Evolutionary conservation across 768 basidiomycete species (phyloP).

Genomic region (Pulveroboletus ravenelii): DNA sequence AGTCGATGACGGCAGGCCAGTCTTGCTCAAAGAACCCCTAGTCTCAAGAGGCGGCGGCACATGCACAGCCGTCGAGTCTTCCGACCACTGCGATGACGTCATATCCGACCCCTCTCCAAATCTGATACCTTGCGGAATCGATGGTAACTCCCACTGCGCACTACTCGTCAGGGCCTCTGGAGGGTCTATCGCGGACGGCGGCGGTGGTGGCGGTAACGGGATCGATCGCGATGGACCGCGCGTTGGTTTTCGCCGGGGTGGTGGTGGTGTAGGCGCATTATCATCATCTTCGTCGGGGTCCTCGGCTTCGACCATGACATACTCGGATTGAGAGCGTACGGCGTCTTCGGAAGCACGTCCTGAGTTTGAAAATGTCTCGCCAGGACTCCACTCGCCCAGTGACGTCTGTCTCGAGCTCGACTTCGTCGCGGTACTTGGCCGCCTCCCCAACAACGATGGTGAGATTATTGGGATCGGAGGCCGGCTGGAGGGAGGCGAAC

Average conservation of each 20-base stretch:
- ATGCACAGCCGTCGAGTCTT: slow-evolving; percentile 42
- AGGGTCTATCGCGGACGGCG: slow-evolving; percentile 34
- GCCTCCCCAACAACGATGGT: slow-evolving; percentile 30
- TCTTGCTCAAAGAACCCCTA: slow-evolving; percentile 8
- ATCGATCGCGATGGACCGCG: slow-evolving; percentile 20
- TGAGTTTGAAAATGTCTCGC: slow-evolving; percentile 5
- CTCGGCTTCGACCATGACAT: slow-evolving; percentile 60
- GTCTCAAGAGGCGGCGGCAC: slow-evolving; percentile 18
- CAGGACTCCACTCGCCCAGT: slow-evolving; percentile 22
- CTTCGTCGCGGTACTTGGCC: slow-evolving; percentile 33
- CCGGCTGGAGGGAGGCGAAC: slow-evolving; percentile 32
- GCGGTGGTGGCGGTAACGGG: slow-evolving; percentile 34
- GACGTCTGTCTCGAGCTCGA: slow-evolving; percentile 39
- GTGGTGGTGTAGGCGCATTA: slow-evolving; percentile 18
- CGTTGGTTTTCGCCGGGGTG: slow-evolving; percentile 40
- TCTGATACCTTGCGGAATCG: slow-evolving; percentile 52
- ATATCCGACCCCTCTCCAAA: slow-evolving; percentile 45
- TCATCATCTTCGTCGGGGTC: slow-evolving; percentile 30
- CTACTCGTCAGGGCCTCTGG: slow-evolving; percentile 36
- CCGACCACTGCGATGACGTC: slow-evolving; percentile 57
- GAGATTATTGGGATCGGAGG: slow-evolving; percentile 37
- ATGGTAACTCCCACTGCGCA: slow-evolving; percentile 62
- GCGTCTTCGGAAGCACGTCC: neutral
- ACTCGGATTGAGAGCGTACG: slow-evolving; percentile 40
- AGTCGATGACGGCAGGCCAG: neutral